A percentile compares a stretch with the other conserved stretches of the same genome.
phyloP scores from a whole-genome alignment of 148 eudicot genomes.

The Talinum fruticosum region DNA sequence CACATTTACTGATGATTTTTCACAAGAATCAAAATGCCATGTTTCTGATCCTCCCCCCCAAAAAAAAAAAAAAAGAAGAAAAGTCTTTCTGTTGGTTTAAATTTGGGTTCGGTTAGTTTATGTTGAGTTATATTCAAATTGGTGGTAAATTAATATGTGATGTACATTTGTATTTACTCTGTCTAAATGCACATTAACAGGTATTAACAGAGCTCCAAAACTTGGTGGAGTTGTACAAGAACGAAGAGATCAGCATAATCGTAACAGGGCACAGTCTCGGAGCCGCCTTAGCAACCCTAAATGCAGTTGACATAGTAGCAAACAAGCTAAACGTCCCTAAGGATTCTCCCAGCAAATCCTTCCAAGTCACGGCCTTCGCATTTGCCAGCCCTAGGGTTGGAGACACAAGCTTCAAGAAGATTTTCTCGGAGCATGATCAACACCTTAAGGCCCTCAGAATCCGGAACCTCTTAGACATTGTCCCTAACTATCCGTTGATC shows the following conservation, averaged over 20 bases:
- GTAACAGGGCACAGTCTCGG: constrained; percentile 63
- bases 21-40: too few relatives aligned
- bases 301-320: constrained; percentile 56
- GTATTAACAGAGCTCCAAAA: constrained; percentile 51
- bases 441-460: constrained; percentile 40
- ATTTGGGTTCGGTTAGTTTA: too few relatives aligned
- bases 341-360: constrained; percentile 22
- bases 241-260: constrained; percentile 62
- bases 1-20: too few relatives aligned
- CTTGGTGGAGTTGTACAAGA: constrained; percentile 44
- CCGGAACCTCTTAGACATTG: constrained; percentile 40
- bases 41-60: too few relatives aligned
- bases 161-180: not conserved
- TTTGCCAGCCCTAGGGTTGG: constrained; percentile 73
- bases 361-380: constrained; percentile 52
- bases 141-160: too few relatives aligned
- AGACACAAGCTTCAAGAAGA: constrained; percentile 42
- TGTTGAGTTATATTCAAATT: too few relatives aligned
- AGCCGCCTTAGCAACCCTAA: constrained; percentile 54
- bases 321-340: constrained; percentile 44
- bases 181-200: constrained; percentile 26
- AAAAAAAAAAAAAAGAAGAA: too few relatives aligned
- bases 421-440: constrained; percentile 16
- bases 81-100: too few relatives aligned
- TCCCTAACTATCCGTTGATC: constrained; percentile 49